Evolutionary conservation across 1,139 yeast species (phyloP), one percentile per base, ranked within the genome.

Genomic region (Magnusiomyces sp.): DNA sequence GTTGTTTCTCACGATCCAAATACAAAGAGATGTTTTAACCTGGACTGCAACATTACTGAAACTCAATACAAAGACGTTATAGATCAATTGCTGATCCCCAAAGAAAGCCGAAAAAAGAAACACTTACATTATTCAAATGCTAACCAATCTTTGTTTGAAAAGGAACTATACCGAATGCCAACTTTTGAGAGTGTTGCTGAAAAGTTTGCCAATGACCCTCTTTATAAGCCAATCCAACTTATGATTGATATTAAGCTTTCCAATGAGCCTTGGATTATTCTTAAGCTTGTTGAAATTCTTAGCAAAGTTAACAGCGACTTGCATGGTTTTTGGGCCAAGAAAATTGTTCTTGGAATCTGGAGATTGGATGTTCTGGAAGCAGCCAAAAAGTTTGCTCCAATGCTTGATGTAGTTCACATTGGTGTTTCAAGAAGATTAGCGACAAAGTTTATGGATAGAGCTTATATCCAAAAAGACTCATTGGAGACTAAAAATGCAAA

Each of bases 301-400:
- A 55, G 73, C 27, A 62, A 67, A 2, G 76, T 76, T 5, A 70
- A 76, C 40, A 61, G 70, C 20, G 81, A 83, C 61, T 52, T 78
- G 39, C 60, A 65, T 14, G 52, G 54, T 9, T 85, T 74, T 68
- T 90, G 97, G 97, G 73, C 75, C 49, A 69, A 72, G 33, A 75
- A 78, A 45, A 68, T 88, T 45, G 81, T 83, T 50, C 78, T 88
- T 62, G 97, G 97, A 0, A 67, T 90, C 34, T 92, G 97, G 97
- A 71, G 77, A 55, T 63, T 82, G 47, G 77, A 77, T 50, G 84
- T 83, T 61, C 74, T 84, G 56, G 74, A 77, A 55, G 79, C 74
- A 55, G 77, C 76, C 11, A 65, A 68, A 43, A 58, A 58, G 27
- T 66, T 73, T 13, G 70, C 73, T 4, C 67, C 76, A 1, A 67